Evolutionary conservation across 306 rosid species (phyloP).

Genomic region (Urtica urens): DNA sequence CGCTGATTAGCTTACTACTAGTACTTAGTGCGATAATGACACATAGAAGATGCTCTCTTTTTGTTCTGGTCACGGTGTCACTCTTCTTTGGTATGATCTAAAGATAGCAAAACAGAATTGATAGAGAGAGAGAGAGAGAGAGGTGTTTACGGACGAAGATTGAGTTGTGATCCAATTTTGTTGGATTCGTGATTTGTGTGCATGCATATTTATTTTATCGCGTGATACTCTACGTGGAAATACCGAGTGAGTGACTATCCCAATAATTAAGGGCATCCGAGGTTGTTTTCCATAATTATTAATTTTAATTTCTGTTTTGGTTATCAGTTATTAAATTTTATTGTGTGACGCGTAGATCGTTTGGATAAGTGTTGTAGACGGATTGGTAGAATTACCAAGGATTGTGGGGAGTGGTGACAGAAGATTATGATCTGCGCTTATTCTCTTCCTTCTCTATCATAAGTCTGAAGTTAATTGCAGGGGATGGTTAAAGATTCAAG

Average conservation of each 20-base stretch:
- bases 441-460: too few species aligned
- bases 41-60: neutral
- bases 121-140: neutral
- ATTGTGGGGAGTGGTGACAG: neutral
- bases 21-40: neutral
- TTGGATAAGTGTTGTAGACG: too few species aligned
- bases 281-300: slow-evolving; percentile 13
- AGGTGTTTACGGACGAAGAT: neutral
- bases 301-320: neutral
- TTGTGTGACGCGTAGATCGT: neutral
- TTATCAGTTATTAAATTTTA: too few species aligned
- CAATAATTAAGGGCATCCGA: slow-evolving; percentile 34
- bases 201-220: neutral
- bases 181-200: slow-evolving; percentile 3
- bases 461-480: too few species aligned
- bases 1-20: neutral
- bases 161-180: slow-evolving; percentile 7
- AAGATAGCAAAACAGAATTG: neutral
- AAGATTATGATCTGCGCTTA: too few species aligned
- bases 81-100: neutral
- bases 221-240: neutral
- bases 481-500: too few species aligned
- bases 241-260: slow-evolving; percentile 1
- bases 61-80: neutral
- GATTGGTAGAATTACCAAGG: neutral